Evolutionary conservation across 306 rosid species (phyloP), one percentile per base, ranked within the genome.

Genomic region (Quercus robur): DNA sequence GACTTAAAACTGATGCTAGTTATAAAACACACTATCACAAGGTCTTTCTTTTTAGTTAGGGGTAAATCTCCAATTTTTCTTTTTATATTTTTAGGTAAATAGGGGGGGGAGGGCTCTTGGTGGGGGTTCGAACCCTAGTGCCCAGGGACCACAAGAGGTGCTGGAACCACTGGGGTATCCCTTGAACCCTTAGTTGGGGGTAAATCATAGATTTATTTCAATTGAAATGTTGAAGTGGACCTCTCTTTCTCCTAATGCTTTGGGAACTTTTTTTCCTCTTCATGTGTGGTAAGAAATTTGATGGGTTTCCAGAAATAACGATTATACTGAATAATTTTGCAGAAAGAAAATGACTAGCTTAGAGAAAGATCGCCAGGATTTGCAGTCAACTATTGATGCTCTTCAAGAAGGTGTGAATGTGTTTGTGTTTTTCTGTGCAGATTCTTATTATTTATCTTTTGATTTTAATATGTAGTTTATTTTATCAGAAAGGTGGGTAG

Each of bases 341-440:
- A 96, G 98, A 84, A 93, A 91, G 86, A 91, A 83, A 87, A 75
- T 96, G 81, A 87, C 92, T 62, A 96, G 91, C 92, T 79, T 91
- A 67, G 97, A 93, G 80, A 96, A 86, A 86, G 99, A 93, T 18
- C 94, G 94, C 73, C 86, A 73, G 25, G 98, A 96, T 87, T 84
- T 96, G 90, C 91, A 89, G 75, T 91, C 97, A 82, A 93, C 98
- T 33, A 87, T 96, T 7, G 85, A 78, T 72, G 97, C 97, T 79
- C 98, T 96, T 80, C 97, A 91, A 85, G 98, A 96, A 81, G 99
- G 97, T 96, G 83, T 84, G 58, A 15, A n/a, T 77, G 75, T 55
- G 49, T 77, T 14, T 23, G 35, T 59, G 64, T 13, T 19, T 15
- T 12, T 11, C 56, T 49, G 46, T 3, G 17, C 9, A 21, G 18